Conservation (phyloP, 306 rosid genomes). For the Quercus rubra region DNA sequence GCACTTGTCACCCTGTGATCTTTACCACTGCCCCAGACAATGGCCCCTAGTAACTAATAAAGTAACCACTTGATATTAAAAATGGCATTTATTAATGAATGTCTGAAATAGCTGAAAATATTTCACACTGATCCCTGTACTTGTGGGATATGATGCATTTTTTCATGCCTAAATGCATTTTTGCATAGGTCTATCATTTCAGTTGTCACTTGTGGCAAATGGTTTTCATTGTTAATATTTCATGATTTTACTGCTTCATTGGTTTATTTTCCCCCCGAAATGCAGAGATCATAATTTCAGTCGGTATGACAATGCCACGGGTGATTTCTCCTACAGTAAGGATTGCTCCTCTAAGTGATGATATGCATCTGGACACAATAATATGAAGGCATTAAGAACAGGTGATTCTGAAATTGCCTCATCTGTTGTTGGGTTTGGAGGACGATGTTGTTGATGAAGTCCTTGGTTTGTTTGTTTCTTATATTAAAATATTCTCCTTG, state of each 20-base stretch:
- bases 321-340: conserved; percentile 59
- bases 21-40: background rate
- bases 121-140: background rate
- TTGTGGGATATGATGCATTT: background rate
- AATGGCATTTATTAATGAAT: background rate
- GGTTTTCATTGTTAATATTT: background rate
- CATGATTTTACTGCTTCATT: background rate
- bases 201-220: background rate
- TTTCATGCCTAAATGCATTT: background rate
- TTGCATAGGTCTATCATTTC: background rate
- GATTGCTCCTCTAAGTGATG: conserved; percentile 41
- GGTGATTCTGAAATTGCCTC: background rate
- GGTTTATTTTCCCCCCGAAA: background rate
- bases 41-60: background rate
- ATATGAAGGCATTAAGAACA: conserved; percentile 27
- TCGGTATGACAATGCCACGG: conserved; percentile 93
- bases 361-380: conserved; percentile 56
- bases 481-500: background rate
- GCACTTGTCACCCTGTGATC: background rate
- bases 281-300: conserved; percentile 88
- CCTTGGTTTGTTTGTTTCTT: background rate
- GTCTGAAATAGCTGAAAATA: no score
- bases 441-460: background rate
- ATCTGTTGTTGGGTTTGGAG: background rate
- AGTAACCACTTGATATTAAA: background rate